Percentiles rank a stretch among this genome's conserved stretches.
These are phyloP conservation scores for Chrysoporthe puriensis DNA, from an alignment of 2,329 filamentous ascomycete species.

Conservation along the genomic window DNA sequence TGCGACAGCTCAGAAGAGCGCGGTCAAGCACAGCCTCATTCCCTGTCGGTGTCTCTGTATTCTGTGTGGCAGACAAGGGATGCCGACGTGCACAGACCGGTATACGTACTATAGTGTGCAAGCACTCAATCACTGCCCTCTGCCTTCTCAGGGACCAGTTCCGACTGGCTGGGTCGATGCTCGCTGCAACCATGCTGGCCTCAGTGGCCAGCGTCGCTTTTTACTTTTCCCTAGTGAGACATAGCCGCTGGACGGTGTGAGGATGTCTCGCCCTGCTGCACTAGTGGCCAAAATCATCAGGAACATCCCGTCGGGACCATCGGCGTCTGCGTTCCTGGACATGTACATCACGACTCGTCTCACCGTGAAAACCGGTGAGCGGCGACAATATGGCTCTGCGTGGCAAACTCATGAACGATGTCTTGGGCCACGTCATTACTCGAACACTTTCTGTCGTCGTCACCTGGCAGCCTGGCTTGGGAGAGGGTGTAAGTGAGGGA, in stretches of 20 bases:
- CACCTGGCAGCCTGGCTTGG: not conserved
- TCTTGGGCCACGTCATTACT: not conserved
- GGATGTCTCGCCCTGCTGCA: slow-evolving; percentile 8
- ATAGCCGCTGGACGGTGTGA: slow-evolving; percentile 19
- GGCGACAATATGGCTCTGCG: not conserved
- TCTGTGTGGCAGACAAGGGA: not conserved
- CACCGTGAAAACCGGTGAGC: not conserved
- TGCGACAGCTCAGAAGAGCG: slow-evolving; percentile 19
- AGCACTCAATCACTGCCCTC: slow-evolving; percentile 8
- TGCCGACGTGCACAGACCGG: not conserved
- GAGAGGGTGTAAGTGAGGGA: not conserved
- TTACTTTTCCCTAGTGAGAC: not conserved
- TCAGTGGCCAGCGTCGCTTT: slow-evolving; percentile 2
- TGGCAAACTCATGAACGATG: not conserved
- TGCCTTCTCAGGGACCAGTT: not conserved
- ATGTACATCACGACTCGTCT: not conserved
- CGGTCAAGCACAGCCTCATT: slow-evolving; percentile 13
- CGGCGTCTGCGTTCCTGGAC: slow-evolving; percentile 11
- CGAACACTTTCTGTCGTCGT: not conserved
- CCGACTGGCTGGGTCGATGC: slow-evolving; percentile 23
- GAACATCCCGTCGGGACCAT: not conserved
- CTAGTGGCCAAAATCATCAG: slow-evolving; percentile 9
- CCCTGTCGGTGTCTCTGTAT: not conserved
- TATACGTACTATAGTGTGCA: not conserved
- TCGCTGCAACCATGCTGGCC: slow-evolving; percentile 19